Evolutionary conservation across 371 early-diverging fungal species (phyloP).

Genomic region (Mortierella polycephala): DNA sequence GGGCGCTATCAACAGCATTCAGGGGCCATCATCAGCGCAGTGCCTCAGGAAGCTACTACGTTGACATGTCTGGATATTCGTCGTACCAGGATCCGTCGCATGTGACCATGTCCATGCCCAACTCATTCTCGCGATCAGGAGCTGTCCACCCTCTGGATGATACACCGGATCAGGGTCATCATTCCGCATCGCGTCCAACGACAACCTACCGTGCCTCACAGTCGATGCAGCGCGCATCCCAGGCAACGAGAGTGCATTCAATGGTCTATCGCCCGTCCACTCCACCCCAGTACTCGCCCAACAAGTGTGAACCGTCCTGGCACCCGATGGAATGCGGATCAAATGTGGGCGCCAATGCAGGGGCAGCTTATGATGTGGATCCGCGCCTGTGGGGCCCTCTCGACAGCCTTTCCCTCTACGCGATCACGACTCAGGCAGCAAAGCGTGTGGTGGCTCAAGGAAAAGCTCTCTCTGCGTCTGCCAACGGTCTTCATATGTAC

Average conservation of each 20-base stretch:
- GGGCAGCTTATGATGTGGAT: slow-evolving; percentile 32
- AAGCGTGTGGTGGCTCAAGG: slow-evolving; percentile 50
- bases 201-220: neutral
- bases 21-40: slow-evolving; percentile 40
- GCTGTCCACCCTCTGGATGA: slow-evolving; percentile 29
- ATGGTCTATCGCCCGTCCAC: slow-evolving; percentile 15
- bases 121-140: slow-evolving; percentile 16
- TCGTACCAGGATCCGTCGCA: slow-evolving; percentile 17
- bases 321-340: slow-evolving; percentile 17
- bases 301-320: slow-evolving; percentile 15
- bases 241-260: slow-evolving; percentile 1
- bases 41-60: slow-evolving; percentile 35
- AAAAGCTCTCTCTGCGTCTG: slow-evolving; percentile 42
- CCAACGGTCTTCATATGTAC: slow-evolving; percentile 33
- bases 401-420: slow-evolving; percentile 42
- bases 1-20: slow-evolving; percentile 20
- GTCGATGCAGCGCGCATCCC: neutral
- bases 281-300: slow-evolving; percentile 22
- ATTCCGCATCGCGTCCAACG: slow-evolving; percentile 10
- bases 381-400: slow-evolving; percentile 42
- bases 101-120: slow-evolving; percentile 1
- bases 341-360: neutral
- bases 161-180: slow-evolving; percentile 8
- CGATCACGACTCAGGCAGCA: slow-evolving; percentile 47
- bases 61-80: slow-evolving; percentile 25